These are phyloP conservation scores for Dalbergia cochinchinensis DNA, from an alignment of 306 rosid species.

Conservation along the genomic window DNA sequence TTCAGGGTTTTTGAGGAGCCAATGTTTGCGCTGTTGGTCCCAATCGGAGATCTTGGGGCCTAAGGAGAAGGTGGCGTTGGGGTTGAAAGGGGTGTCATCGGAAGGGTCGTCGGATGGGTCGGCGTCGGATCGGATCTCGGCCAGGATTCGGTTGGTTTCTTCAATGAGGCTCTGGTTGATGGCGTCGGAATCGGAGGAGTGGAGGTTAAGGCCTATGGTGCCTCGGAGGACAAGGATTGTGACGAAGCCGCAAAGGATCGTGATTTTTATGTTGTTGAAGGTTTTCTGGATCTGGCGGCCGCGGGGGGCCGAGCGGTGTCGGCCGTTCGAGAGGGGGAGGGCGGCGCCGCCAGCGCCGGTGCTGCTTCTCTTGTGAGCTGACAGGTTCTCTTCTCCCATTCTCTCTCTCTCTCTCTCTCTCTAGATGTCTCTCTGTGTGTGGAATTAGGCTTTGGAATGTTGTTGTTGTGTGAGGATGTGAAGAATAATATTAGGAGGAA, in stretches of 20 bases:
- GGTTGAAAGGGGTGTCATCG: conserved; percentile 46
- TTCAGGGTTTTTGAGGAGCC: conserved; percentile 76
- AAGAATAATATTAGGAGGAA: too few species aligned
- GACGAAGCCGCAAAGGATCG: conserved; percentile 92
- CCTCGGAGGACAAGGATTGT: conserved; percentile 98
- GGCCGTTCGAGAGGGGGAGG: conserved; percentile 50
- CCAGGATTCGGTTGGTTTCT: conserved; percentile 89
- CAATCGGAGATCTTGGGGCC: conserved; percentile 82
- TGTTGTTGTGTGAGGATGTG: too few species aligned
- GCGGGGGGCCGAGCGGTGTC: conserved; percentile 61
- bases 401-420: background rate
- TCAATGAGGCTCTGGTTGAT: conserved; percentile 72
- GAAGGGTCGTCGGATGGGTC: conserved; percentile 72
- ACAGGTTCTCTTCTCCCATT: conserved; percentile 69
- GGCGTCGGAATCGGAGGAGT: conserved; percentile 74
- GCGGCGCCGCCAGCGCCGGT: conserved; percentile 12
- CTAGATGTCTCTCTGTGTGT: too few species aligned
- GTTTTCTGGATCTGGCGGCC: conserved; percentile 93
- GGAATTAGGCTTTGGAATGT: too few species aligned
- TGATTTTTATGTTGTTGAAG: conserved; percentile 90
- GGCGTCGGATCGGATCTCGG: conserved; percentile 93
- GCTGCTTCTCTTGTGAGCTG: conserved; percentile 62
- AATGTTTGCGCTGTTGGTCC: conserved; percentile 67
- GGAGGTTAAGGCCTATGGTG: conserved; percentile 83
- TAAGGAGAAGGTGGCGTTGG: conserved; percentile 75